Evolutionary conservation across 352 stramenopile species (phyloP).

Genomic region (Vaucheria bursata): DNA sequence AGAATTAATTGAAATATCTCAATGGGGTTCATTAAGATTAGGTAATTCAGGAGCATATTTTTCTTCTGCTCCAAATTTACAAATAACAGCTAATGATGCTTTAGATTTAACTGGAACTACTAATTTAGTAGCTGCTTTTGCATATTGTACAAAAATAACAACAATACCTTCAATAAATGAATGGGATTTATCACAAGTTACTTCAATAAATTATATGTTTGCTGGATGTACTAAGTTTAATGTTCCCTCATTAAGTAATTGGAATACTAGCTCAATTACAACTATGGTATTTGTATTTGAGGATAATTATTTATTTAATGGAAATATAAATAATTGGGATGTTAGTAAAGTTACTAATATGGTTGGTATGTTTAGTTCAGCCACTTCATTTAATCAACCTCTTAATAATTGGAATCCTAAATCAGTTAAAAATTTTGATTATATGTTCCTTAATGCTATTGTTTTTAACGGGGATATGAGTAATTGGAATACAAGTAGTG

Average conservation of each 20-base stretch:
- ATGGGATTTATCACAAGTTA: no score
- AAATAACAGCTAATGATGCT: not conserved
- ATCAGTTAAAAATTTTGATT: not conserved
- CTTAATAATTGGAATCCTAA: not conserved
- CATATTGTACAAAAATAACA: not conserved
- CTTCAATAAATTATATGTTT: no score
- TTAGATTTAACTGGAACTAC: slow-evolving; percentile 2
- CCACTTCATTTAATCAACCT: slow-evolving; percentile 4
- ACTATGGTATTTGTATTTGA: no score
- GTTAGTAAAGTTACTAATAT: slow-evolving; percentile 3
- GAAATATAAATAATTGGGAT: not conserved
- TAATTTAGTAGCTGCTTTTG: not conserved
- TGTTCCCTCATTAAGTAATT: no score
- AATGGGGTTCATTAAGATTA: not conserved
- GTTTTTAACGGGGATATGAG: not conserved
- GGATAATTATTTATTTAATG: no score
- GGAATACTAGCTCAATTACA: no score
- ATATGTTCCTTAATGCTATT: not conserved
- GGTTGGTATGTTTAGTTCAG: not conserved
- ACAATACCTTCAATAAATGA: no score
- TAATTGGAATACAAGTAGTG: not conserved
- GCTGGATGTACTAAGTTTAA: no score
- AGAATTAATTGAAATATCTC: not conserved
- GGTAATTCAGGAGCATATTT: not conserved
- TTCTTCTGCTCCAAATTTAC: not conserved